Conservation (phyloP, 495 filamentous ascomycete species). For the Daldinia bambusicola region DNA sequence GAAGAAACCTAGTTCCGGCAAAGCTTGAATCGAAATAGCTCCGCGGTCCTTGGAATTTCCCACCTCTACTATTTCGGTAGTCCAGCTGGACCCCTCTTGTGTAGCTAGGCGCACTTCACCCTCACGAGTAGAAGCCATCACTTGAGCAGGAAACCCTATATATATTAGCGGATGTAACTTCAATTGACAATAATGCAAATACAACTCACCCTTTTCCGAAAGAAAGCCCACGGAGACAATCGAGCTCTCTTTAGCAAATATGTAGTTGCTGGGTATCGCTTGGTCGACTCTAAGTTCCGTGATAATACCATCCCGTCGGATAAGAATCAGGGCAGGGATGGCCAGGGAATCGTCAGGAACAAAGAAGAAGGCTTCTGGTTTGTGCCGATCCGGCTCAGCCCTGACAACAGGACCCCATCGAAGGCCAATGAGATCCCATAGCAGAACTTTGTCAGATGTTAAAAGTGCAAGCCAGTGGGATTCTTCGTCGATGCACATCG, state of each 20-base stretch:
- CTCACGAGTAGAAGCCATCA: conserved; percentile 48
- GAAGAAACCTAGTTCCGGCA: conserved; percentile 57
- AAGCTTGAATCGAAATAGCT: conserved; percentile 45
- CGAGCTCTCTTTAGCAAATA: conserved; percentile 56
- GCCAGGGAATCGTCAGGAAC: conserved; percentile 46
- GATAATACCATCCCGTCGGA: conserved; percentile 67
- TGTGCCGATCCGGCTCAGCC: conserved; percentile 62
- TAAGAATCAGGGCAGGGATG: conserved; percentile 60
- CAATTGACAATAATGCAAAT: not conserved
- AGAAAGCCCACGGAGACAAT: conserved; percentile 58
- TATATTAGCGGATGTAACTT: conserved; percentile 27
- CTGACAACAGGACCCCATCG: conserved; percentile 60
- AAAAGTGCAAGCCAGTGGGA: conserved; percentile 72
- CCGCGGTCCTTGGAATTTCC: conserved; percentile 32
- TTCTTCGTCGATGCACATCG: conserved; percentile 66
- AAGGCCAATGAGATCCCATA: conserved; percentile 67
- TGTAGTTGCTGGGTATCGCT: conserved; percentile 48
- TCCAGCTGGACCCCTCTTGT: conserved; percentile 51
- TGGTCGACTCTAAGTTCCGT: conserved; percentile 58
- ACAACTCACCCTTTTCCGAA: conserved; percentile 51
- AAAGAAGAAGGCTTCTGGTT: conserved; percentile 69
- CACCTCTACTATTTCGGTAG: conserved; percentile 48
- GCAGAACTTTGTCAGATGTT: conserved; percentile 60
- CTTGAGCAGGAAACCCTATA: conserved; percentile 46
- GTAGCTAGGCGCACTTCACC: conserved; percentile 57